Base-by-base conservation (phyloP, 2,329 filamentous ascomycete genomes). In the Cryphonectria naterciae region DNA sequence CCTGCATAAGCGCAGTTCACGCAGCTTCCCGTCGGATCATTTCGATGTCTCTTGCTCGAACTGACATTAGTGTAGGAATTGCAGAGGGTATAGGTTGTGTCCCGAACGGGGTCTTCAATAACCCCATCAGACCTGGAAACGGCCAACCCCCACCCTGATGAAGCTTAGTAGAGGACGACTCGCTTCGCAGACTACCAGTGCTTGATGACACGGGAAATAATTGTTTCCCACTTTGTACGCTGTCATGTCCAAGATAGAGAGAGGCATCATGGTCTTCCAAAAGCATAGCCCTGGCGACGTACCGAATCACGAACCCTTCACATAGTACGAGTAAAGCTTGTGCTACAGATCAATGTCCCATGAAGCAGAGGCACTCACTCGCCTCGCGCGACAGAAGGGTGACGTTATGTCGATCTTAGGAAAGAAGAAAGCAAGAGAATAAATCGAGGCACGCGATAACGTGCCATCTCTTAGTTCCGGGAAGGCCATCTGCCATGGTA, bases 1-100 rank as follows among this genome's bases (percentile, higher is more conserved):
- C 70, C 43, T 74, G 72, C 72, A 71, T 70, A 73, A 73, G 74
- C 73, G 75, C 72, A 77, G 69, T 68, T 72, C 69, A 68, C 63
- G 68, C 60, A 68, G 61, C 68, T 69, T 69, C 58, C 71, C 60
- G 49, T 65, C 56, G 60, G 32, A 49, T 46, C 25, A 67, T 67
- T 56, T 61, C 37, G 28, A 60, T 63, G 43, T 58, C 41, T 41
- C 64, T 39, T 49, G 64, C 32, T 56, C 32, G 35, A 61, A 66
- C 46, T 62, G 39, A 32, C 43, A 54, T 52, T 52, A 67, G 64
- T 58, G 62, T n/a, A 56, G 65, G 43, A 65, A 28, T 41, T 63
- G 54, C 7, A 52, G 39, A 41, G 41, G 25, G 70, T 65, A 65
- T 68, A 63, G 35, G 35, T 56, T 35, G 46, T 64, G 41, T 46